Evolutionary conservation across 345 rosid species (phyloP), one percentile per base, ranked within the genome.

Genomic region (Euphorbia peplus): DNA sequence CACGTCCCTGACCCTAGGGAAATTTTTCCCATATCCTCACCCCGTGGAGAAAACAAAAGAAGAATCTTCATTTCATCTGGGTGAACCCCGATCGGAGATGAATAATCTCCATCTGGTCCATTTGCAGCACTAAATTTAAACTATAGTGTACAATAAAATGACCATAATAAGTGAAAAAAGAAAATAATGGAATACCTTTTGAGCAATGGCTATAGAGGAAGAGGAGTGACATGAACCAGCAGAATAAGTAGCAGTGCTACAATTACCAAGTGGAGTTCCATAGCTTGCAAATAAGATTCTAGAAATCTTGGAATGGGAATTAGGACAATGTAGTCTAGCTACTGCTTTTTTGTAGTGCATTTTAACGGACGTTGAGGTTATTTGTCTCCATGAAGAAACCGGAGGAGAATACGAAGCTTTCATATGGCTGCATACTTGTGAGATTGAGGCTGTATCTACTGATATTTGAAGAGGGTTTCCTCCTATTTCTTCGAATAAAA

Each of bases 401-500:
- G 78, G 77, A 7, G 85, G 66, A 21, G 16, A 70, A 69, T 81
- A 65, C 18, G 66, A 72, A 64, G 46, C 74, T 44, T 68, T 64
- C 47, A 81, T 79, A 46, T 75, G 76, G 46, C 70, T 69, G 29
- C 81, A 82, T 12, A 70, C 72, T 71, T 73, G 63, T 46, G 68
- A 26, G 52, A 81, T 62, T 44, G 81, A 72, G 50, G 77, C 59
- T 35, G 73, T 72, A 75, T 80, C 88, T 25, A 88, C 30, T 9
- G 87, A 70, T 24, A 88, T 80, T 47, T 75, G 61, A 1, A 79
- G 80, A 28, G 90, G 90, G 46, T 83, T 39, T 18, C 93, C 93
- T 0, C 50, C 69, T 66, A 83, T 76, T 73, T 88, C 93, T 75
- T 88, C 90, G 8, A 78, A 71, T 28, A 88, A 19, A 61, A 88